Base-by-base conservation (phyloP, 805 yeast species). In the Starmerella geochares region DNA sequence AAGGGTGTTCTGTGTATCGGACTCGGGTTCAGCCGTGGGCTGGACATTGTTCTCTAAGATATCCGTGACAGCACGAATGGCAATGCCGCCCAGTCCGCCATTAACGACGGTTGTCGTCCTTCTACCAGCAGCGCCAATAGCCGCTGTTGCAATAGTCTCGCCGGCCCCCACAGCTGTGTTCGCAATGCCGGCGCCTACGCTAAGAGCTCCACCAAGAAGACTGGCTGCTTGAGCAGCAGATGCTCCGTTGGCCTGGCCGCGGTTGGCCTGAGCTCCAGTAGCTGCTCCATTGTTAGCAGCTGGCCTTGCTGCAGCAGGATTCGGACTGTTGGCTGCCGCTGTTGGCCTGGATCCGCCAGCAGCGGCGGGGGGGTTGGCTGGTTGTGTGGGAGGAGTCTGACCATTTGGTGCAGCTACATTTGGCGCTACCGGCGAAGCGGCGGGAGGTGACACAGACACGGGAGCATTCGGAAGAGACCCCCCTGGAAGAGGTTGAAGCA, bases 131-230 rank as follows among this genome's bases (percentile, higher is more conserved):
- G 42, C 42, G 13, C 42, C 42, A 24, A 38, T 38, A 2, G 42
- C 42, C 1, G 42, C 42, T 23, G 42, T 38, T 9, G 42, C 42
- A 16, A 38, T 38, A 9, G 42, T 38, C 14, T 38, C 27, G 14
- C 29, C 42, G 5, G 42, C 42, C 13, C 42, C 29, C 2, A 38
- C 19, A 4, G 42, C 42, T 3, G 42, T 38, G 13, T 24, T n/a
- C 1, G 42, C 42, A n/a, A 38, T 25, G 9, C 42, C 42, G 4
- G 42, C 29, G 8, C 42, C 42, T 7, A 24, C 32, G 20, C 42
- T 38, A 13, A 38, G 6, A 4, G 20, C 42, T 13, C 29, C 42
- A 5, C 42, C 42, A 24, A 38, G 29, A 38, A 38, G 29, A 24
- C 42, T 38, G 2, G 42, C 40, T 4, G 17, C 28, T 4, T 38